Evolutionary conservation across 2,329 filamentous ascomycete genomes (phyloP), one percentile per base, ranked within the genome.

Genomic region (Aspergillus neotritici): DNA sequence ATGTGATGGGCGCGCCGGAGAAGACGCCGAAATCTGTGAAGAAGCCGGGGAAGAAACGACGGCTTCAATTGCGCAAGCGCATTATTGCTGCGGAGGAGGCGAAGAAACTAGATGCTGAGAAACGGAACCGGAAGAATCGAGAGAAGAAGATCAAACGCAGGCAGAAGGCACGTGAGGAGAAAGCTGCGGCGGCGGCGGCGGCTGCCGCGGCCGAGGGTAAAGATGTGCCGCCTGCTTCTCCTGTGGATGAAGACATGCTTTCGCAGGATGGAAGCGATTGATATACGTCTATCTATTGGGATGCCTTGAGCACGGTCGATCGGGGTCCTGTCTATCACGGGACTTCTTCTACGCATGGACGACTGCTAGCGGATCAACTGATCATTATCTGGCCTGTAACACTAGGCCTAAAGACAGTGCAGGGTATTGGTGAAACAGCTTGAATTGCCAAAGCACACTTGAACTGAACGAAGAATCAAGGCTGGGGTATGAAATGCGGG

Each of bases 11-110:
- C 11, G 52, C 45, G 2, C 31, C 52, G 11, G 49, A 53, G 16
- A 58, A 54, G 37, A 53, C 52, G 2, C 61, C 62, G 2, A 57
- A 57, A 39, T 59, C 63, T 5, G 56, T 56, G 31, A 69, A 64
- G 44, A 70, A 70, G 51, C 67, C 67, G 0, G 67, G 67, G 8
- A 70, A 70, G 46, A 70, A 70, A 53, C 58, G 67, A 2, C 66
- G 67, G 8, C 55, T 70, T 10, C 57, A 67, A 16, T 43, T 70
- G 29, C 67, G 67, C 33, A 69, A 67, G 48, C 56, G 57, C 5
- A 45, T 52, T 4, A 53, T 52, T 1, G 55, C 55, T 5, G 61
- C 61, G 6, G 50, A 61, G 36, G 49, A 49, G 34, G 62, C 62
- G 2, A 65, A 65, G 39, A 53, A 61, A 44, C 54, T 46, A 0